These are phyloP conservation scores for Cercis canadensis DNA, from an alignment of 306 rosid species.

Conservation along the genomic window DNA sequence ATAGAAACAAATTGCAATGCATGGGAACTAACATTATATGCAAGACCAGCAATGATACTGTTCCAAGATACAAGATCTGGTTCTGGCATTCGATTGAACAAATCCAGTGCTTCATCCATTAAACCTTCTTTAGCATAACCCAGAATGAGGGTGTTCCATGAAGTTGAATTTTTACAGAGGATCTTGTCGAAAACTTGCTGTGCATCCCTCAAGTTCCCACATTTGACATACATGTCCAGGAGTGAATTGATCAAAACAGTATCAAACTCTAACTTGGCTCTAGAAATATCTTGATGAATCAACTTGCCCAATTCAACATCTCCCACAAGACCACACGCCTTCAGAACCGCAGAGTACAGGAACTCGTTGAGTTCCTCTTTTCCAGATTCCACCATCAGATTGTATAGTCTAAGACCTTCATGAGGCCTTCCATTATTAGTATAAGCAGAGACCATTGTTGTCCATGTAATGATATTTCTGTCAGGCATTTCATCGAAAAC, in stretches of 20 bases:
- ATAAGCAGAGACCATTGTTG: constrained; percentile 79
- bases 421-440: constrained; percentile 61
- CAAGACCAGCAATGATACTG: constrained; percentile 77
- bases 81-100: constrained; percentile 67
- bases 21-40: constrained; percentile 44
- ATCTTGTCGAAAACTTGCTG: constrained; percentile 57
- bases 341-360: constrained; percentile 79
- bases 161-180: constrained; percentile 40
- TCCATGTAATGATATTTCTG: constrained; percentile 69
- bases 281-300: constrained; percentile 52
- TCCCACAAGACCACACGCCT: constrained; percentile 69
- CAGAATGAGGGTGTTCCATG: constrained; percentile 72
- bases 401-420: constrained; percentile 58
- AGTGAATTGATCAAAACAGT: constrained; percentile 82
- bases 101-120: constrained; percentile 63
- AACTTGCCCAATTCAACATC: constrained; percentile 63
- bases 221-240: constrained; percentile 74
- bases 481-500: constrained; percentile 78
- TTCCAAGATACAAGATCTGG: constrained; percentile 79
- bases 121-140: constrained; percentile 56
- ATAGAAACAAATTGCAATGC: constrained; percentile 58
- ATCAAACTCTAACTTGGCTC: constrained; percentile 58
- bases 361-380: constrained; percentile 66
- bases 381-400: constrained; percentile 51
- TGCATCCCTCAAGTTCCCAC: constrained; percentile 56